phyloP scores from a whole-genome alignment of 192 early-diverging fungal species.

The Rhizoclosmatium globosum region DNA sequence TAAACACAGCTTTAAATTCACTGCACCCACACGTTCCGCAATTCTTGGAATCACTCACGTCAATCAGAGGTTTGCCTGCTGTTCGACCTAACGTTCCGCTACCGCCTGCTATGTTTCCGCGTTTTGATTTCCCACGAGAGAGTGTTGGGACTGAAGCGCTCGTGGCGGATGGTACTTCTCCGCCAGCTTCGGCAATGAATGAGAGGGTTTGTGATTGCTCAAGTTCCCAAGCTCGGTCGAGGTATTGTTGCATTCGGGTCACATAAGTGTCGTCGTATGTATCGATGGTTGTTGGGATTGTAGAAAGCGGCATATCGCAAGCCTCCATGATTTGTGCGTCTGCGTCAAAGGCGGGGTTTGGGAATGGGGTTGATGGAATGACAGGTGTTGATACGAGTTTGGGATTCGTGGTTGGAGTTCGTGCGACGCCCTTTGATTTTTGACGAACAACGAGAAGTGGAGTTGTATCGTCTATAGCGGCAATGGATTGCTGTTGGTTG shows the following conservation, averaged over 20 bases:
- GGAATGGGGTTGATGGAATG: background rate
- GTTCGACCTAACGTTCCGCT: slow-evolving; percentile 7
- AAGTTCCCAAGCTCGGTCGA: slow-evolving; percentile 26
- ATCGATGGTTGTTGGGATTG: background rate
- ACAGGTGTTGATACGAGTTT: background rate
- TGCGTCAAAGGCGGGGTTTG: background rate
- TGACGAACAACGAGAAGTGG: no score
- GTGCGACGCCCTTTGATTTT: background rate
- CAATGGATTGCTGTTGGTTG: background rate
- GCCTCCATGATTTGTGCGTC: slow-evolving; percentile 14
- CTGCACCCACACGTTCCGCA: slow-evolving; percentile 56
- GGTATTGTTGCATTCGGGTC: background rate
- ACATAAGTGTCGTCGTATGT: slow-evolving; percentile 23
- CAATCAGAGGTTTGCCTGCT: slow-evolving; percentile 48
- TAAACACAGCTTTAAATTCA: slow-evolving; percentile 40
- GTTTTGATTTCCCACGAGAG: background rate
- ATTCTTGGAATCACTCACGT: slow-evolving; percentile 48
- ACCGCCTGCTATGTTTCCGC: background rate
- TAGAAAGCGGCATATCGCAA: background rate
- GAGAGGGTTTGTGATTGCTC: background rate
- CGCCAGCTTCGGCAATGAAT: background rate
- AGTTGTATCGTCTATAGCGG: background rate
- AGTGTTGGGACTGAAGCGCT: background rate
- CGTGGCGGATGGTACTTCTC: background rate
- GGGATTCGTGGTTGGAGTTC: background rate